phyloP scores from a whole-genome alignment of 1,139 yeast species.

The Pichia sp. region DNA sequence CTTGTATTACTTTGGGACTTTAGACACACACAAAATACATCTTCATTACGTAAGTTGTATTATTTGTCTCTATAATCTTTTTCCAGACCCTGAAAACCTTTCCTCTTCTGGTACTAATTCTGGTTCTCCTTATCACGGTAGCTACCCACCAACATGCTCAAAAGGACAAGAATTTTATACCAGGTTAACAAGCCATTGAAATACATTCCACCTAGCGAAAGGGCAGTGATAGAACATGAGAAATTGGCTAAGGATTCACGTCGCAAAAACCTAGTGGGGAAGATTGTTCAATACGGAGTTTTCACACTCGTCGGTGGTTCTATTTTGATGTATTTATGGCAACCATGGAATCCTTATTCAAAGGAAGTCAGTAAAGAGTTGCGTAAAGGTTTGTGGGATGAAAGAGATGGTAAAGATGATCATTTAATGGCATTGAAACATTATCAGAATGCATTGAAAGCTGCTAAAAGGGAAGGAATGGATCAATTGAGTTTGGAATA shows the following conservation, averaged over 20 bases:
- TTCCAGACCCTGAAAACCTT: no score
- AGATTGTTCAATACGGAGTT: constrained; percentile 8
- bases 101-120: no score
- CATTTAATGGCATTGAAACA: constrained; percentile 58
- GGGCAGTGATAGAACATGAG: constrained; percentile 1
- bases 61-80: no score
- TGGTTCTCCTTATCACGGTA: no score
- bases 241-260: no score
- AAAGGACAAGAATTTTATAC: background rate
- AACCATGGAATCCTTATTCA: constrained; percentile 27
- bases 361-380: constrained; percentile 53
- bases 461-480: constrained; percentile 37
- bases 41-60: no score
- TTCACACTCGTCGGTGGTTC: constrained; percentile 13
- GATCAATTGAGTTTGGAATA: constrained; percentile 57
- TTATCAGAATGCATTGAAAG: constrained; percentile 47
- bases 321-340: constrained; percentile 24
- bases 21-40: no score
- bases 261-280: constrained; percentile 1
- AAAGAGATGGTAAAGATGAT: constrained; percentile 57
- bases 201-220: constrained; percentile 12
- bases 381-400: constrained; percentile 79
- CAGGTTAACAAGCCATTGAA: constrained; percentile 1
- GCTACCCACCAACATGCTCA: constrained; percentile 1
- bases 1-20: no score